Base-by-base conservation (phyloP, 176 grass and related monocot genomes). In the Carex myosuroides region DNA sequence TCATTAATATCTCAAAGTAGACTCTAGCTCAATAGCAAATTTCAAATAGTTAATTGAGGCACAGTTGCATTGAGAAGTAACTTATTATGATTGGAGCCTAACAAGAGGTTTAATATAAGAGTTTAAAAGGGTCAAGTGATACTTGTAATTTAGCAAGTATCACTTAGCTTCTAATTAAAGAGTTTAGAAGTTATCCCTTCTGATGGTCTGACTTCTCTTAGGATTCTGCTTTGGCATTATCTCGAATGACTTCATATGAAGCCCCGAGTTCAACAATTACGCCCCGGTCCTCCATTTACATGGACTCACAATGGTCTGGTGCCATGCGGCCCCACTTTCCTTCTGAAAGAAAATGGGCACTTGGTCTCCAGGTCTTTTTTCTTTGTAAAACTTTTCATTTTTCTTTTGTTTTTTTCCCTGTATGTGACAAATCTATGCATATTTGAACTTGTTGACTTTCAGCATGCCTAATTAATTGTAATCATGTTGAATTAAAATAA, bases 281-380 rank as follows among this genome's bases (percentile, higher is more conserved):
- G 21, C 85, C 85, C 86, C 58, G 80, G 52, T 81, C 79, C 60
- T 84, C 90, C 20, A 44, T 88, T 88, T 97, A 87, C 80, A 85
- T 91, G 89, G 94, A 97, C 62, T 81, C 94, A 68, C 89, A 88
- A 3, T 88, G 60, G 30, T 46, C 76, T 26, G 54, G 85, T 85
- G 88, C 84, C 16, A 84, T 89, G 72, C 87, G 88, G 81, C 80
- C 79, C 16, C 91, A 94, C 83, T 88, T 91, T 82, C 85, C 94
- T 77, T 82, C 82, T 18, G 92, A 92, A 70, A 92, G 90, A 82
- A 94, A 94, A 89, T 97, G 94, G 94, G 88, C 90, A 86, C 92
- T 97, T 77, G 90, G 94, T 46, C 92, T 97, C 86, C 90, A 92
- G 94, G 94, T 97, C 12, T 26, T 61, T 82, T 13, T 65, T 64